phyloP scores from a whole-genome alignment of 2,329 filamentous ascomycete genomes.

The Emergomyces pasteurianus region DNA sequence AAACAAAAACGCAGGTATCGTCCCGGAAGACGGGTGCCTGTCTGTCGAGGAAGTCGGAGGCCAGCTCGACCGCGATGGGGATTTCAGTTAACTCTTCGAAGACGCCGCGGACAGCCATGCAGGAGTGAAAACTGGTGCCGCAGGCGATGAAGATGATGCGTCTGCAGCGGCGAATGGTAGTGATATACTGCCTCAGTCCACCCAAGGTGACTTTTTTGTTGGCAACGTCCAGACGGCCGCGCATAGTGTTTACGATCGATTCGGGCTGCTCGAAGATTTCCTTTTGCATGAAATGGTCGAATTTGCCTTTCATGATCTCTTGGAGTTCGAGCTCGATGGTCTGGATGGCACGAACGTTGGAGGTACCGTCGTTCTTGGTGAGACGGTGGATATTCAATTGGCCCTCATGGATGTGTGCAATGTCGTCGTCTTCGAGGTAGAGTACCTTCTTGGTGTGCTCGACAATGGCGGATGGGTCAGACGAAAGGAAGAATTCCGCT shows the following conservation, averaged over 20 bases:
- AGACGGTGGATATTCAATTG: constrained; percentile 98
- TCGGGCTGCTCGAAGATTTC: constrained; percentile 99
- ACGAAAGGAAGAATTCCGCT: constrained; percentile 98
- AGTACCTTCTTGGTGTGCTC: constrained; percentile 99
- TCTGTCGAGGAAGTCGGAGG: constrained; percentile 95
- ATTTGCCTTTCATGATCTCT: constrained; percentile 99
- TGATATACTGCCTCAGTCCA: constrained; percentile 90
- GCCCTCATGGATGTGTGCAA: constrained; percentile 98
- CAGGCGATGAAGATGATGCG: constrained; percentile 98
- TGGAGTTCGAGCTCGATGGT: constrained; percentile 97
- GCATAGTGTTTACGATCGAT: constrained; percentile 99
- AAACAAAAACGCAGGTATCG: constrained; percentile 97
- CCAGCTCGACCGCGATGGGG: constrained; percentile 90
- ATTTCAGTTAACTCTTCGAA: constrained; percentile 98
- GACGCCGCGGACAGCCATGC: constrained; percentile 96
- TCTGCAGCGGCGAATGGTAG: constrained; percentile 89
- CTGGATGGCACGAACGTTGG: constrained; percentile 95
- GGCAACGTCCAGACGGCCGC: constrained; percentile 84
- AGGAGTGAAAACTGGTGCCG: constrained; percentile 96
- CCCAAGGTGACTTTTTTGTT: constrained; percentile 95
- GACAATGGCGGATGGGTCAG: constrained; percentile 93
- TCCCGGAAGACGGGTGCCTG: constrained; percentile 97
- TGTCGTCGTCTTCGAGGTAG: constrained; percentile 98
- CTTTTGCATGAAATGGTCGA: constrained; percentile 99
- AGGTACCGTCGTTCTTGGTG: constrained; percentile 91